These are phyloP conservation scores for Colletotrichum destructivum DNA, from an alignment of 2,329 filamentous ascomycete genomes.

Conservation along the genomic window DNA sequence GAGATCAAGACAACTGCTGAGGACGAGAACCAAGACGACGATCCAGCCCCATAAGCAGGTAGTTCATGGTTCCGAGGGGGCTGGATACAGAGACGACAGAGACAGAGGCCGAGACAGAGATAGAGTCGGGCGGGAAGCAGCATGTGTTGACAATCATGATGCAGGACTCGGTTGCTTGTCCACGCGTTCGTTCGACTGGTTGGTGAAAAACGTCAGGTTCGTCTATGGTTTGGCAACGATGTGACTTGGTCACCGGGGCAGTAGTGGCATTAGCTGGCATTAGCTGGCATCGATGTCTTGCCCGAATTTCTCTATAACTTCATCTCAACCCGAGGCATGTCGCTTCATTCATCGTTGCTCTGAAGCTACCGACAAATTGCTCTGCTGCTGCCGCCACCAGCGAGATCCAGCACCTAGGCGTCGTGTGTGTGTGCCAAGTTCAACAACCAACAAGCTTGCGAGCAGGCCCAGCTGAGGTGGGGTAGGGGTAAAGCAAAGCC, in stretches of 20 bases:
- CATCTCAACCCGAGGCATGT: neutral
- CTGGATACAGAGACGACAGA: neutral
- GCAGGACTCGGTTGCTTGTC: neutral
- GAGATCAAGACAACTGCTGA: conserved; percentile 8
- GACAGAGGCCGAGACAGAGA: neutral
- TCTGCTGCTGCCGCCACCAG: neutral
- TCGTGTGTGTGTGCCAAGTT: neutral
- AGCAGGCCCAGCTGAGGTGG: conserved; percentile 38
- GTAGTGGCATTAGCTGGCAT: neutral
- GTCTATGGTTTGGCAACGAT: neutral
- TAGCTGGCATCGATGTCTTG: neutral
- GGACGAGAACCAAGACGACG: conserved; percentile 8
- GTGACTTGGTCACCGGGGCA: conserved; percentile 1
- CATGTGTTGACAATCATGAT: conserved; percentile 3
- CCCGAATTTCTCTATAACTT: too few relatives aligned
- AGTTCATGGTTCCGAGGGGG: neutral
- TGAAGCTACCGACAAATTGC: neutral
- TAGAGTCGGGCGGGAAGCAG: neutral
- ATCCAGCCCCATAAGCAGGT: neutral
- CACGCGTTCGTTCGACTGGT: neutral
- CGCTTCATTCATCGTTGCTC: neutral
- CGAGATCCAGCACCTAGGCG: conserved; percentile 10
- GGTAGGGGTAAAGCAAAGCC: conserved; percentile 33
- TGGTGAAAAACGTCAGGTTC: neutral
- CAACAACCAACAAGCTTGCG: neutral